A percentile compares a stretch with the other conserved stretches of the same genome.
phyloP scores from a whole-genome alignment of 2,329 filamentous ascomycete species.

The Botrytis deweyae region DNA sequence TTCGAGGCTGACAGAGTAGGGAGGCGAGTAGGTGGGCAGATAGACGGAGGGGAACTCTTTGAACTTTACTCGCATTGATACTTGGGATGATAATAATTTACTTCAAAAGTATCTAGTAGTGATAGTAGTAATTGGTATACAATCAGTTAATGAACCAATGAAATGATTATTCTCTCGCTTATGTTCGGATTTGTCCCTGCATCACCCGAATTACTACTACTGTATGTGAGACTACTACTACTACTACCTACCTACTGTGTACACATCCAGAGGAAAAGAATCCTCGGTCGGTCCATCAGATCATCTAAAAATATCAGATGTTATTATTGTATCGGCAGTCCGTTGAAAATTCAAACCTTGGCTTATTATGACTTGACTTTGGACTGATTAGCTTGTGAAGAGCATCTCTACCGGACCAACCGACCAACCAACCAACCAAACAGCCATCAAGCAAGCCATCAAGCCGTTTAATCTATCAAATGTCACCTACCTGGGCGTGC shows the following conservation, averaged over 20 bases:
- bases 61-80: no score
- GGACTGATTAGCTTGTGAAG: background rate
- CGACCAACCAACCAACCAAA: background rate
- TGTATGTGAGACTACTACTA: no score
- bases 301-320: background rate
- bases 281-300: background rate
- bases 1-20: conserved; percentile 2
- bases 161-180: conserved; percentile 1
- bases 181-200: background rate
- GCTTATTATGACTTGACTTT: background rate
- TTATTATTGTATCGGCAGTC: background rate
- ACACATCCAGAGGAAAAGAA: background rate
- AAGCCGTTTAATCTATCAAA: background rate
- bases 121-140: background rate
- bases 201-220: background rate
- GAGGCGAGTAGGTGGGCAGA: background rate
- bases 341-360: background rate
- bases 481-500: background rate
- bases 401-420: background rate
- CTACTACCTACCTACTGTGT: background rate
- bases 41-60: no score
- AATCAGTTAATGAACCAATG: background rate
- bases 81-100: background rate
- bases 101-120: background rate
- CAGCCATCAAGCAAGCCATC: background rate